Base-by-base conservation (phyloP, 1,284 basidiomycete species). In the Bondarzewia mesenterica region DNA sequence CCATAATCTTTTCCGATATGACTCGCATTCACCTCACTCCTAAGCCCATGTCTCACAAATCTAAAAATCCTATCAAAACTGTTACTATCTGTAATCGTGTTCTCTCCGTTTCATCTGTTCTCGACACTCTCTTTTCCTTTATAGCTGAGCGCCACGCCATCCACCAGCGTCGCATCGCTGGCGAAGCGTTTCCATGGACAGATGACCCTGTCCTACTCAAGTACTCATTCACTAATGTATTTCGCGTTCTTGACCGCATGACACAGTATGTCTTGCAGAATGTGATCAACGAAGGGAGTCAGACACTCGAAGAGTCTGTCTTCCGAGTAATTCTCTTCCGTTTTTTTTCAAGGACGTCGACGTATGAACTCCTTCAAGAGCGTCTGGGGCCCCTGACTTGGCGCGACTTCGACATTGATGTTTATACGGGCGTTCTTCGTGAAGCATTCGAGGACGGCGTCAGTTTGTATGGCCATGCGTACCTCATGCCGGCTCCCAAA, bases 251-350 rank as follows among this genome's bases (percentile, higher is more conserved):
- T 46, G 72, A 74, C 56, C 63, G 68, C 20, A 64, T 62, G 37
- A 67, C 68, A 8, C 71, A 73, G 51, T 74, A 65, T 46, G 60
- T 73, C 48, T 57, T 73, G 7, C 59, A 50, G n/a, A 51, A 66
- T 18, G 69, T 74, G 42, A 65, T 74, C 41, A 51, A 58, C 23
- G 52, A 64, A 35, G 70, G 71, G 25, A 56, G 58, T 42, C 64
- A 64, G 41, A 57, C 60, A 41, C 54, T 69, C 38, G 54, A 62
- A 22, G 72, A 74, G 50, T 59, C 63, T 21, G 67, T 64, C 54
- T 74, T 74, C 53, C 63, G 72, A 18, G 62, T 72, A 38, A 61
- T 72, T 37, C 60, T 74, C 37, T 74, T 70, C 53, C 64, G 70
- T 23, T 60, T 62, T 5, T 74, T 73, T 60, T 68, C 68, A 49